Evolutionary conservation across 768 basidiomycete genomes (phyloP), one percentile per base, ranked within the genome.

Genomic region (Daedaleopsis sinensis): DNA sequence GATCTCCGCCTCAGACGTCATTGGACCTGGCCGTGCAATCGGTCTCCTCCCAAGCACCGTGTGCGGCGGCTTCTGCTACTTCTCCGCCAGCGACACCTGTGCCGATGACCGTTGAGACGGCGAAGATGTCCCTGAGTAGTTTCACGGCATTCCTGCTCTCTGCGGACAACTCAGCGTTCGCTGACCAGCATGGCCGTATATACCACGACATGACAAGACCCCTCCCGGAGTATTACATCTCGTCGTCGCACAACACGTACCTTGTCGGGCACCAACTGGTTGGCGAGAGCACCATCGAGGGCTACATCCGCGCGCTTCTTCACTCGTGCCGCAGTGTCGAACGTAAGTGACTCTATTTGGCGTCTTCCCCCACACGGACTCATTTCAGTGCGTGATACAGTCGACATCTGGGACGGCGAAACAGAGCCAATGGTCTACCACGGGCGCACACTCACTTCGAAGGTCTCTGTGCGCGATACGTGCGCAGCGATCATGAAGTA

Each of bases 311-410:
- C 0, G 95, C 95, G 1, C 77, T 98, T 43, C 79, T 97, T 44
- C 91, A 91, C 52, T 86, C 93, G 38, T 96, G 95, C 71, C 84
- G 96, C n/a, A 94, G 91, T 58, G 96, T 98, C 32, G 96, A 98
- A 74, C 73, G 96, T 95, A 67, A 65, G 90, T 82, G 2, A 6
- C 23, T 43, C 50, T 52, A 37, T 35, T 48, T 37, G 48, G 46
- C 46, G 6, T 27, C 39, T 48, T 55, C 38, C 27, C n/a, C 19
- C 50, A n/a, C 37, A 16, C 27, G 4, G 3, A 52, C 52, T 63
- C 10, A 58, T 27, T 2, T 16, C n/a, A 24, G 11, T 24, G 19
- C 7, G 5, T 42, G 11, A 12, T 16, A 8, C 62, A 98, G 95
- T 98, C 68, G 96, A 98, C 67, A 87, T 96, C 46, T 97, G 88